These are phyloP conservation scores for Darksidea phi DNA, from an alignment of 495 filamentous ascomycete species.

Conservation along the genomic window DNA sequence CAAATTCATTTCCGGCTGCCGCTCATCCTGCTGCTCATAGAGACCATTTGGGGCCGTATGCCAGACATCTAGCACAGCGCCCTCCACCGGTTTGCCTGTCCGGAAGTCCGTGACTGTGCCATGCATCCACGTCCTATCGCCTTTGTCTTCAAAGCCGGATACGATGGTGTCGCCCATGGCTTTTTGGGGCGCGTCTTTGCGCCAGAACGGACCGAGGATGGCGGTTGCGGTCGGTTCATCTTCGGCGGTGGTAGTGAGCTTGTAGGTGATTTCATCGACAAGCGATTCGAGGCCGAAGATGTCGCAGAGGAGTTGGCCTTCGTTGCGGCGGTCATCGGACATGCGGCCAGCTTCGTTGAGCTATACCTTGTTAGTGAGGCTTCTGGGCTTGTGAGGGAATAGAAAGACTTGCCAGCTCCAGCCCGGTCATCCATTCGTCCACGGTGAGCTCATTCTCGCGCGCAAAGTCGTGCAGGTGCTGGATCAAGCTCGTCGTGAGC, in stretches of 20 bases:
- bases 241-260: slow-evolving; percentile 51
- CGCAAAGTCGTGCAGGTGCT: slow-evolving; percentile 60
- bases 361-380: slow-evolving; percentile 41
- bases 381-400: background rate
- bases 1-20: slow-evolving; percentile 72
- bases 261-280: slow-evolving; percentile 76
- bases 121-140: slow-evolving; percentile 60
- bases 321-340: slow-evolving; percentile 69
- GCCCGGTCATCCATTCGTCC: slow-evolving; percentile 51
- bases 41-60: slow-evolving; percentile 73
- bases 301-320: slow-evolving; percentile 70
- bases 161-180: slow-evolving; percentile 66
- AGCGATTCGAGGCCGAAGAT: slow-evolving; percentile 72
- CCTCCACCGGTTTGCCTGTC: slow-evolving; percentile 59
- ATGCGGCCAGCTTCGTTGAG: slow-evolving; percentile 73
- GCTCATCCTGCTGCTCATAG: slow-evolving; percentile 75
- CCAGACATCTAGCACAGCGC: slow-evolving; percentile 72
- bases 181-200: slow-evolving; percentile 62
- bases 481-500: slow-evolving; percentile 55
- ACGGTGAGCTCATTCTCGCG: slow-evolving; percentile 58
- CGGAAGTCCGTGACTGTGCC: slow-evolving; percentile 59
- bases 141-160: slow-evolving; percentile 45
- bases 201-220: slow-evolving; percentile 77
- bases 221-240: slow-evolving; percentile 65
- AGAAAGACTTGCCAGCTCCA: slow-evolving; percentile 37